Conservation (phyloP, 2,329 filamentous ascomycete genomes). For the Xylogone sp. region DNA sequence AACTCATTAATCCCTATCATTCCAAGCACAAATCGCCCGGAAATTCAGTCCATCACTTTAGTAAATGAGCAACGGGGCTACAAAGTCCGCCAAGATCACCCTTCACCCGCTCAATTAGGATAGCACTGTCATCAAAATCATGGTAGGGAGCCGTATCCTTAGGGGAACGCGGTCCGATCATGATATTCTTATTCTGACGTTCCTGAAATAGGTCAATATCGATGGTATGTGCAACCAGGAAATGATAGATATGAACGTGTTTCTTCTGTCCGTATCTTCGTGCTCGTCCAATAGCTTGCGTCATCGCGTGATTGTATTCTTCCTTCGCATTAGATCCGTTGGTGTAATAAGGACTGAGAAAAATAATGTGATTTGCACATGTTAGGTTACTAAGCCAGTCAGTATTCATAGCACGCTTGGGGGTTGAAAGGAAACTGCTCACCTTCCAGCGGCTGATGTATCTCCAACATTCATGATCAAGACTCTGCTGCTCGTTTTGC, state of each 20-base stretch:
- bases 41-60: background rate
- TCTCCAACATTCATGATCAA: slow-evolving; percentile 54
- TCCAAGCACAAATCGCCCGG: background rate
- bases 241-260: slow-evolving; percentile 53
- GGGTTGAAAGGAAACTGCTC: slow-evolving; percentile 30
- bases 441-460: slow-evolving; percentile 57
- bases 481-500: slow-evolving; percentile 36
- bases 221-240: slow-evolving; percentile 37
- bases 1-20: no score
- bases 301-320: slow-evolving; percentile 54
- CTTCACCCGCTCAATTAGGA: background rate
- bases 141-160: background rate
- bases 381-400: slow-evolving; percentile 49
- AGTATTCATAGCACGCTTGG: background rate
- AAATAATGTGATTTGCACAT: slow-evolving; percentile 61
- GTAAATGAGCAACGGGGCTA: background rate
- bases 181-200: slow-evolving; percentile 20
- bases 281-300: slow-evolving; percentile 59
- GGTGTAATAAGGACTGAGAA: slow-evolving; percentile 52
- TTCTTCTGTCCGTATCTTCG: slow-evolving; percentile 55
- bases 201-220: slow-evolving; percentile 41
- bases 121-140: background rate
- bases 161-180: background rate
- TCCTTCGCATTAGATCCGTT: slow-evolving; percentile 37
- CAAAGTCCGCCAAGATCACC: background rate